Evolutionary conservation across 345 rosid genomes (phyloP).

Genomic region (Ceriops zippeliana): DNA sequence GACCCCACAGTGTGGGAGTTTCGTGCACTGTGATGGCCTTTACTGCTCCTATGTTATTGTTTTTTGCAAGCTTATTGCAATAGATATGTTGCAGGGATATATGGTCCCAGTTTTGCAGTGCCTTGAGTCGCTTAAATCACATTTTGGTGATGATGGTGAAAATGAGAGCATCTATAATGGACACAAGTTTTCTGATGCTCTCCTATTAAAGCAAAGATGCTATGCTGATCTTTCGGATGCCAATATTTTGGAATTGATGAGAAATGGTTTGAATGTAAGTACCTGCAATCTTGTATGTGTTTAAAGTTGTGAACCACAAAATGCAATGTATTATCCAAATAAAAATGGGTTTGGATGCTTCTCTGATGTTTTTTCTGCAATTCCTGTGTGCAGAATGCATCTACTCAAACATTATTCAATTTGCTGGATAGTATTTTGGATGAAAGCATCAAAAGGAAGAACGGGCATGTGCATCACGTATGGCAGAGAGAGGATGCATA

Average conservation of each 20-base stretch:
- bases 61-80: background rate
- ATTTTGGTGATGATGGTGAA: constrained; percentile 25
- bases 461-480: constrained; percentile 68
- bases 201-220: constrained; percentile 41
- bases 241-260: constrained; percentile 52
- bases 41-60: background rate
- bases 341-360: constrained; percentile 17
- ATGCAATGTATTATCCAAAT: background rate
- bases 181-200: constrained; percentile 34
- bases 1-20: no score
- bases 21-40: background rate
- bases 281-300: constrained; percentile 13
- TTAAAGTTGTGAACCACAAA: background rate
- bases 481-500: constrained; percentile 29
- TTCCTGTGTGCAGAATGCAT: constrained; percentile 52
- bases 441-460: constrained; percentile 62
- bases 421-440: constrained; percentile 59
- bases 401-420: constrained; percentile 66
- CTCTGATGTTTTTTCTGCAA: constrained; percentile 15
- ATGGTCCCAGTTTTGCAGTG: constrained; percentile 60
- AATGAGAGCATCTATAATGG: constrained; percentile 17
- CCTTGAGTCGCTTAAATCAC: constrained; percentile 57
- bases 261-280: constrained; percentile 64
- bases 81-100: background rate
- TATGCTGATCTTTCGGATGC: constrained; percentile 55